These are phyloP conservation scores for Tephrocybe sp. DNA, from an alignment of 768 basidiomycete genomes.

Conservation along the genomic window DNA sequence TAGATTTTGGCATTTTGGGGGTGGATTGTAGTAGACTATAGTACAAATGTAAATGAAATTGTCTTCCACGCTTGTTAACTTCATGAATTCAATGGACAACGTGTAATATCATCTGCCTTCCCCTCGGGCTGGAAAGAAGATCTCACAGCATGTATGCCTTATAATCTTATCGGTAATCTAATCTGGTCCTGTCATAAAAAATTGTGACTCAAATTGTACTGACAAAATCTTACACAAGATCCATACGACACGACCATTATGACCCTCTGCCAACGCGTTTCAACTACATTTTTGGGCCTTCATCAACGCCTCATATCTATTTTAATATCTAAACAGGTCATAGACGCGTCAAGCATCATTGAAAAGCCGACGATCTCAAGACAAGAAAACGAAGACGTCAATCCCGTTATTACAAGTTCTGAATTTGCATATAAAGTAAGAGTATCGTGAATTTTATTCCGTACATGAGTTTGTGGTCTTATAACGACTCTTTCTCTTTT, in stretches of 20 bases:
- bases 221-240: background rate
- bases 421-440: constrained; percentile 57
- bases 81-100: too few species aligned
- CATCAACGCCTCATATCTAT: background rate
- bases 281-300: constrained; percentile 1
- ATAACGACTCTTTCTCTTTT: constrained; percentile 5
- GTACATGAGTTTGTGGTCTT: background rate
- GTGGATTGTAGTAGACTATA: too few species aligned
- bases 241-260: background rate
- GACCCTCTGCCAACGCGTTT: background rate
- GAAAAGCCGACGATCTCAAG: constrained; percentile 28
- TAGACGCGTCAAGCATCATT: constrained; percentile 2
- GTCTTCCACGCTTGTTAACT: too few species aligned
- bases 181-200: constrained; percentile 5
- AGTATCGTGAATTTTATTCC: constrained; percentile 4
- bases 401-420: constrained; percentile 60
- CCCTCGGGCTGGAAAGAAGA: too few species aligned
- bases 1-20: too few species aligned
- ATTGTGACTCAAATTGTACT: background rate
- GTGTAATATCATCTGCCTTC: too few species aligned
- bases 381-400: constrained; percentile 28
- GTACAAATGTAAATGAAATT: too few species aligned
- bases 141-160: too few species aligned
- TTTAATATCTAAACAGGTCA: constrained; percentile 1
- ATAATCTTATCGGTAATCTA: constrained; percentile 3